These are phyloP conservation scores for Didymella pomorum DNA, from an alignment of 2,329 filamentous ascomycete genomes.

Conservation along the genomic window DNA sequence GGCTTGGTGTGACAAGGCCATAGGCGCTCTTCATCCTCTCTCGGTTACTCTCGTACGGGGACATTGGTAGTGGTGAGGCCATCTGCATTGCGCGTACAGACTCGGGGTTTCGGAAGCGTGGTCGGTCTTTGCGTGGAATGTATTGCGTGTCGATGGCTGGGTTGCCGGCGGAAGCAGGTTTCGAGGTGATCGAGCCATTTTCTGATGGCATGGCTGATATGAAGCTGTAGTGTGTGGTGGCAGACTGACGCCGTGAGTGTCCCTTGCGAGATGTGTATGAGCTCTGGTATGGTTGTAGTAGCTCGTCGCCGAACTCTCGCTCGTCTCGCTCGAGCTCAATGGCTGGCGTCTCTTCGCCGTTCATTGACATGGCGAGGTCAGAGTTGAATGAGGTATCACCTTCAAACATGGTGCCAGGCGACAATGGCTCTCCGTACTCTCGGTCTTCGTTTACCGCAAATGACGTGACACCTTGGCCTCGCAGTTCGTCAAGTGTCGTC, in stretches of 20 bases:
- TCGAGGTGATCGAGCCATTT: conserved; percentile 45
- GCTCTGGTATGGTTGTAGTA: conserved; percentile 41
- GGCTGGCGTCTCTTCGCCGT: conserved; percentile 42
- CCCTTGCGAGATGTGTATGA: conserved; percentile 44
- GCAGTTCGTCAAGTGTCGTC: conserved; percentile 44
- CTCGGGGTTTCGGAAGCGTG: conserved; percentile 73
- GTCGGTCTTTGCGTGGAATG: conserved; percentile 66
- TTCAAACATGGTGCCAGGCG: conserved; percentile 43
- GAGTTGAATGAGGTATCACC: conserved; percentile 46
- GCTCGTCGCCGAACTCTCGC: conserved; percentile 30
- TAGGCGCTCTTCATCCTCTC: conserved; percentile 44
- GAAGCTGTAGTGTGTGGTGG: conserved; percentile 42
- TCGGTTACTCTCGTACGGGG: conserved; percentile 40
- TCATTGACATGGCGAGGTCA: conserved; percentile 37
- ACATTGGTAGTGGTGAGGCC: conserved; percentile 62
- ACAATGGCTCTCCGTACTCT: conserved; percentile 41
- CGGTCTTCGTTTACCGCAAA: conserved; percentile 48
- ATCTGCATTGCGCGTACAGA: conserved; percentile 76
- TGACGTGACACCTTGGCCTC: conserved; percentile 41
- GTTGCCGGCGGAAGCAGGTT: conserved; percentile 36
- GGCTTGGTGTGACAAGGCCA: conserved; percentile 44
- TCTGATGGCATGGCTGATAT: conserved; percentile 52
- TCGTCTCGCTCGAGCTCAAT: conserved; percentile 43
- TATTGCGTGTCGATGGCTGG: conserved; percentile 53
- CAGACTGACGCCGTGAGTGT: conserved; percentile 40